Evolutionary conservation across 2,329 filamentous ascomycete species (phyloP), one percentile per base, ranked within the genome.

Genomic region (Diplodia corticola): DNA sequence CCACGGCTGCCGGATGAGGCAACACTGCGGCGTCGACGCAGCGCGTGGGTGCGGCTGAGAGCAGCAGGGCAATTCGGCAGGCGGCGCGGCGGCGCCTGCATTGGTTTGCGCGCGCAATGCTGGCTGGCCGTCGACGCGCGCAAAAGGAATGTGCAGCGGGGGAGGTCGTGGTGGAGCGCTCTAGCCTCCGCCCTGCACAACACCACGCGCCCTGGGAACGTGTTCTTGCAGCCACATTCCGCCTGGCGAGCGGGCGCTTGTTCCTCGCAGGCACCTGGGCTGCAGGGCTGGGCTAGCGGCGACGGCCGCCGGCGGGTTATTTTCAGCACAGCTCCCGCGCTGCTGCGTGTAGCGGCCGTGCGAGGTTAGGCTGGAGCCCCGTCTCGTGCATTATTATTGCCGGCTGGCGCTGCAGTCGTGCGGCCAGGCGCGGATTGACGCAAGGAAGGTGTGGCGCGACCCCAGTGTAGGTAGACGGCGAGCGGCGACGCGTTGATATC

Each of bases 281-380:
- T 35, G 33, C 49, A 53, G 49, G 49, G 51, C 51, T 54, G 51
- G 22, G 22, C 30, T 35, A 37, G 51, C 51, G 40, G 40, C 40
- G 40, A 44, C 50, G 24, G 40, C 55, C 40, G 15, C 55, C 40
- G 13, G 22, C 35, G 37, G 33, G 24, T 40, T 49, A 61, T 61
- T 63, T 53, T 44, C 22, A 44, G 59, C 28, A 30, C 33, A 40
- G 49, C 35, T 44, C 33, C 61, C 33, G 49, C 50, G 50, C 49
- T 49, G 63, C 63, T 44, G 50, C 53, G 35, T 48, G 63, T 53
- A 24, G 53, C 63, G 59, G 63, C 44, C 17, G 63, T 65, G 63
- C 61, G 17, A 64, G 48, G 61, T 7, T 49, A 64, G 61, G 61
- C 35, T 64, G 61, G 22, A 24, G 53, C 54, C 51, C 28, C 30